Evolutionary conservation across 1,284 basidiomycete species (phyloP).

Genomic region (Ustilago esculenta): DNA sequence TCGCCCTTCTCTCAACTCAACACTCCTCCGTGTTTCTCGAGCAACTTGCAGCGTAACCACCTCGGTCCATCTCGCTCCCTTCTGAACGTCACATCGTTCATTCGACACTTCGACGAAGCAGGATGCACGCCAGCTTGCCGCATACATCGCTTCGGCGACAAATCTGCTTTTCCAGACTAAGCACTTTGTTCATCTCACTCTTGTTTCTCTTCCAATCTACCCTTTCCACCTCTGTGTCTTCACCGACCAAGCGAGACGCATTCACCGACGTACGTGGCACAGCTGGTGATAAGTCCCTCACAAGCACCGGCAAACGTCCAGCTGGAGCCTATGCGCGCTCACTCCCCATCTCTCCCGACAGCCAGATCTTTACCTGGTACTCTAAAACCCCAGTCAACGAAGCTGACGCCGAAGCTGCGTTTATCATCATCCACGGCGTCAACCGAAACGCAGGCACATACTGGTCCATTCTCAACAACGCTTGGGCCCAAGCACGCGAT

Average conservation of each 20-base stretch:
- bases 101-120: too few relatives aligned
- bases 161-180: background rate
- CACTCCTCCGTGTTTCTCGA: too few relatives aligned
- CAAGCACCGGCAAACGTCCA: constrained; percentile 7
- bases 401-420: constrained; percentile 35
- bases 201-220: background rate
- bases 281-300: constrained; percentile 8
- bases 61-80: too few relatives aligned
- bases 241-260: constrained; percentile 13
- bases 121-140: background rate
- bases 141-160: too few relatives aligned
- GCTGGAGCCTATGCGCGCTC: constrained; percentile 28
- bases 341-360: constrained; percentile 5
- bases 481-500: constrained; percentile 23
- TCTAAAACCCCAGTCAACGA: constrained; percentile 42
- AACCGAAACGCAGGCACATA: constrained; percentile 51
- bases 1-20: too few relatives aligned
- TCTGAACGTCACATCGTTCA: too few relatives aligned
- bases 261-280: constrained; percentile 36
- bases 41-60: too few relatives aligned
- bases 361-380: constrained; percentile 46
- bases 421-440: constrained; percentile 58
- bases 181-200: constrained; percentile 7
- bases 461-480: constrained; percentile 44
- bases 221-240: background rate